Base-by-base conservation (phyloP, 2,329 filamentous ascomycete genomes). In the Lachnellula suecica region DNA sequence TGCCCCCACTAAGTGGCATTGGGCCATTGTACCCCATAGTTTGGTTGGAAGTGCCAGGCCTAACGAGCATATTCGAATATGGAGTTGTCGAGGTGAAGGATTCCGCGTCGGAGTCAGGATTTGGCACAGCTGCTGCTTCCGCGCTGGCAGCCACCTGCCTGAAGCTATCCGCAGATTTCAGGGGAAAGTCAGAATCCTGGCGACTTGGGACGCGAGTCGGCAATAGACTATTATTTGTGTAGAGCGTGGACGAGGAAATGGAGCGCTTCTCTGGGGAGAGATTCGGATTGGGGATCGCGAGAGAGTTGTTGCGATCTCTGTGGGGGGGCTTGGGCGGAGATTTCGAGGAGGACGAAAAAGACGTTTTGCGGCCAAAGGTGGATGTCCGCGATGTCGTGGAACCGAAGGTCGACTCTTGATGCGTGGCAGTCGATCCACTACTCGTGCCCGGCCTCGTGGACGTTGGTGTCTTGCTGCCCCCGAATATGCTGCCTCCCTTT, bases 361-460 rank as follows among this genome's bases (percentile, higher is more conserved):
- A 81, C 8, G 78, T 58, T 63, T 79, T 82, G 60, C 79, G 79
- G 51, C 73, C 71, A 63, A 81, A 79, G 66, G 61, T 78, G 76
- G 70, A 78, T 74, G 59, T 78, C 76, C 66, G 79, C 74, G 67
- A 54, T 10, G 46, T 56, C 27, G 50, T 49, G 6, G 54, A 49
- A 40, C 51, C 51, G 31, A 49, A 52, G 10, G 52, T 51, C 42
- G 56, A 58, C 29, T 66, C 60, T 53, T 51, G 60, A 37, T 56
- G 53, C 17, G 53, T 49, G 23, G 51, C 49, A 49, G 52, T 50
- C 31, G 53, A 60, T 34, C 57, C 64, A 43, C 57, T 57, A 50
- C 62, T 63, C 9, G 65, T 67, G 53, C 51, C 59, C 35, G 65
- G 63, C 40, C 63, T 58, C 23, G 60, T 61, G 19, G 62, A 54